phyloP scores from a whole-genome alignment of 306 rosid genomes.

The Sindora glabra region DNA sequence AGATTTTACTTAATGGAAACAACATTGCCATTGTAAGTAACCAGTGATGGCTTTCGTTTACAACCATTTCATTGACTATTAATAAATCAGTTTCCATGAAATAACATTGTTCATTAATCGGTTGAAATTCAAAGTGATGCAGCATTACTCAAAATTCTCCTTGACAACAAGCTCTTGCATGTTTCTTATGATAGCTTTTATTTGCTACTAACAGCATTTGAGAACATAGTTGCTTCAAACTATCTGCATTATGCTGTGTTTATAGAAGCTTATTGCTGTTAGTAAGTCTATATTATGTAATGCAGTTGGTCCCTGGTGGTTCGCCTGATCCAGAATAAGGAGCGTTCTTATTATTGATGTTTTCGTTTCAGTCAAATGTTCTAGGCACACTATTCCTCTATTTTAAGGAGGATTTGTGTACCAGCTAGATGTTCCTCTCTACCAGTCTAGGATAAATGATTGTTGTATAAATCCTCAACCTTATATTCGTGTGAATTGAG shows the following conservation, averaged over 20 bases:
- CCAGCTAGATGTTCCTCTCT: constrained; percentile 8
- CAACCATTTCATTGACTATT: neutral
- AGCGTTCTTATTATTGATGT: neutral
- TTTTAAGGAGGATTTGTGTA: constrained; percentile 28
- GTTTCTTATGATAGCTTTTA: too few species aligned
- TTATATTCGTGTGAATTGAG: too few species aligned
- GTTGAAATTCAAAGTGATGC: too few species aligned
- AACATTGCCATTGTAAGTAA: constrained; percentile 95
- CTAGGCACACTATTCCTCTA: constrained; percentile 21
- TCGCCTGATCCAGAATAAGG: constrained; percentile 75
- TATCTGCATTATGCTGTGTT: neutral
- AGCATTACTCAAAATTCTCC: too few species aligned
- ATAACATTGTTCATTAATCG: too few species aligned
- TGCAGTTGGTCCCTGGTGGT: constrained; percentile 87
- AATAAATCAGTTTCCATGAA: too few species aligned
- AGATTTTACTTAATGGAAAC: constrained; percentile 93
- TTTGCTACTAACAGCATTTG: neutral
- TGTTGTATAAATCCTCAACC: too few species aligned
- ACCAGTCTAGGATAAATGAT: constrained; percentile 12
- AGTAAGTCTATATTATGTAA: neutral
- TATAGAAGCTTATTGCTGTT: neutral
- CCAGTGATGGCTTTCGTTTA: neutral
- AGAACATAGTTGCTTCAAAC: neutral
- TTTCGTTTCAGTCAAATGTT: neutral
- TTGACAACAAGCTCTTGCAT: too few species aligned